Evolutionary conservation across 345 rosid species (phyloP), one percentile per base, ranked within the genome.

Genomic region (Acer campestre): DNA sequence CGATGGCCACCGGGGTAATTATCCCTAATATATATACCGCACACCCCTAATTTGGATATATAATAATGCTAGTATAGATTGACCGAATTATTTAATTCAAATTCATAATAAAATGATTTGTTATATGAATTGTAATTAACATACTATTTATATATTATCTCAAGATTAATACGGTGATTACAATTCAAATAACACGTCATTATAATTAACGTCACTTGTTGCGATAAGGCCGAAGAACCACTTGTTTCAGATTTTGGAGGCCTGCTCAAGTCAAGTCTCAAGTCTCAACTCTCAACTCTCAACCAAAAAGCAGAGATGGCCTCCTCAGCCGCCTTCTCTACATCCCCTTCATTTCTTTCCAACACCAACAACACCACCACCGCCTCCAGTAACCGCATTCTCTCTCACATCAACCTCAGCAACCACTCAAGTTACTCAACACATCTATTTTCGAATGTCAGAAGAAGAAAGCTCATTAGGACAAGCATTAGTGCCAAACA

Each of bases 401-500:
- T 46, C 49, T 14, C 56, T 61, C 65, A 16, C 2, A 5, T 71
- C 59, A 51, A 65, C 25, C 70, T 48, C n/a, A 10, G 74, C 16
- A 78, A 66, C 71, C 77, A 67, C 55, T 35, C n/a, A n/a, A n/a
- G n/a, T n/a, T n/a, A n/a, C n/a, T n/a, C 70, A 17, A 18, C 29
- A 4, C 46, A 38, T 12, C 80, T 71, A 22, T 73, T 58, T 0
- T 46, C 58, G 53, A 77, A 82, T 74, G 70, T 67, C 67, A 38
- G 73, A 74, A 55, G 82, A 59, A 80, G 77, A 72, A 67, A n/a
- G 61, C 69, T 63, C 1, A 23, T 55, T 17, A 22, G 66, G 63
- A 73, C 77, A 63, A 61, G 78, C 66, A 78, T 83, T 80, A 29
- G 46, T 65, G 89, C 89, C 74, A 78, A 80, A 53, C 79, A 78